Base-by-base conservation (phyloP, 148 eudicot species). In the Polygonum aviculare region DNA sequence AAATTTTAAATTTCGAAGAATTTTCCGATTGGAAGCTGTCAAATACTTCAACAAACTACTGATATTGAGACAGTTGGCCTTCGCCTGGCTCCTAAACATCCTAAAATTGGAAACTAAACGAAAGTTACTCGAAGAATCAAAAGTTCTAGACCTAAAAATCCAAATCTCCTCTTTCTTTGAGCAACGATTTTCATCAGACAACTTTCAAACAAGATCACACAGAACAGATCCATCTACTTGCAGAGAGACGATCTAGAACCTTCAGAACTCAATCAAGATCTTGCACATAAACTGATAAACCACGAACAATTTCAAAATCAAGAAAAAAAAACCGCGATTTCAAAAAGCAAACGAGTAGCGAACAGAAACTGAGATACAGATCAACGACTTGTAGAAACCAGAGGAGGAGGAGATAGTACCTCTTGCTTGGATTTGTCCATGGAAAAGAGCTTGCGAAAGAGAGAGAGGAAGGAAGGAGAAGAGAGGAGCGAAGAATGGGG, bases 391-490 rank as follows among this genome's bases (percentile, higher is more conserved):
- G 22, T 54, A 10, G 3, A 67, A 14, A 67, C 19, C 16, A 22
- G 16, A 38, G 44, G n/a, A 67, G 21, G 40, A 67, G 0, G 19
- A 4, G 14, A 45, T 12, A 67, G 72, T 67, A 67, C 72, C 72
- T 67, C 45, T 67, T 67, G 72, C 44, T 67, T 67, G 14, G 72
- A 6, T 36, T 67, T 67, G 21, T 67, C 72, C 72, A 67, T 67
- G 72, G 21, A 67, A 15, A 38, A 9, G 76, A 74, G 72, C 16
- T 67, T 67, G 15, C 72, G 5, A 22, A 6, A 65, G 31, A 63
- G 18, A 2, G 67, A 14, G 40, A 14, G 21, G 3, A 33, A 57
- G 10, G 12, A n/a, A 21, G 22, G 1, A 2, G 63, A 1, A 22
- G 57, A 51, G 16, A 19, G 11, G 57, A 51, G 31, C 1, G 69